Base-by-base conservation (phyloP, 2,329 filamentous ascomycete species). In the Bipolaris gigantea region DNA sequence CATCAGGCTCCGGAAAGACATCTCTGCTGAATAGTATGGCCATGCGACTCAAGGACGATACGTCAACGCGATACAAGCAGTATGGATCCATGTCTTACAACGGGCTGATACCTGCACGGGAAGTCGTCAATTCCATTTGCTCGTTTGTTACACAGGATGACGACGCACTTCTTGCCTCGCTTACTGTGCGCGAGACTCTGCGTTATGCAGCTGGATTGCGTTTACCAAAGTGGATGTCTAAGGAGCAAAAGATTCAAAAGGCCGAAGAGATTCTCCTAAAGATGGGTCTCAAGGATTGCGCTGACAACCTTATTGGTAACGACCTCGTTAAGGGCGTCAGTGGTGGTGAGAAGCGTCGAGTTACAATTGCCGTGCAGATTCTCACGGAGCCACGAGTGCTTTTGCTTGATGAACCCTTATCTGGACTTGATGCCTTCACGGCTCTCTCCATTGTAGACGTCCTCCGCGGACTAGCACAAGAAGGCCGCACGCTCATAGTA, bases 91-190 rank as follows among this genome's bases (percentile, higher is more conserved):
- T 92, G 70, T 80, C 82, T 0, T 90, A 91, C 69, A 92, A 92
- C 61, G 85, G 83, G 0, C 83, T 87, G 0, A 75, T 82, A 1
- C 89, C 89, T 0, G 88, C 87, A 0, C 81, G 85, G 46, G 81
- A 84, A 0, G 88, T 92, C 3, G 80, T 92, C 32, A 81, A 86
- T 27, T 89, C 88, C 0, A 82, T 90, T 0, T 88, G 86, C 38
- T 90, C 88, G 0, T 92, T 90, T 57, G 89, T 92, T 6, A 89
- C 87, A 19, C 89, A 92, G 60, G 88, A 91, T 55, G 89, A 92
- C 52, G 88, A 91, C 62, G 89, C 87, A 1, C 76, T 92, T 2
- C 78, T 92, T 6, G 85, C 89, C 1, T 90, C 86, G 0, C 77
- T 92, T 18, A 92, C 89, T 0, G 89, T 92, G 0, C 83, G 89